Evolutionary conservation across 2,329 filamentous ascomycete species (phyloP).

Genomic region (Cryphonectria naterciae): DNA sequence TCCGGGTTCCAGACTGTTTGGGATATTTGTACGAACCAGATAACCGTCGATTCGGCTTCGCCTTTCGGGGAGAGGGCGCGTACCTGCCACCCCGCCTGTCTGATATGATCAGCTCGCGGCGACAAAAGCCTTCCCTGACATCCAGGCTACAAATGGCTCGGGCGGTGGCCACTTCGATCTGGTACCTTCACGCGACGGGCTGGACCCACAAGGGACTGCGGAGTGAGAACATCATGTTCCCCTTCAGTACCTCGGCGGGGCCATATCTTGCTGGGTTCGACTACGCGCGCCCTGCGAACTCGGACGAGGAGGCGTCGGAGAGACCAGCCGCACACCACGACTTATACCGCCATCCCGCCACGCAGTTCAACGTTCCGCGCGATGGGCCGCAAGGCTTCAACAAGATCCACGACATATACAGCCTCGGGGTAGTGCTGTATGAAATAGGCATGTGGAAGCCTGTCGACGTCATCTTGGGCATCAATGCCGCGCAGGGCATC

Average conservation of each 20-base stretch:
- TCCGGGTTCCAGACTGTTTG: constrained; percentile 10
- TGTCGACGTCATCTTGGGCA: constrained; percentile 43
- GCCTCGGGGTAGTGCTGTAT: constrained; percentile 51
- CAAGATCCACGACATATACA: constrained; percentile 50
- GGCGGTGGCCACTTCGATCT: constrained; percentile 14
- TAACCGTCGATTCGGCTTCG: constrained; percentile 17
- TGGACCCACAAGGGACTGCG: constrained; percentile 60
- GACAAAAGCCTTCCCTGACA: constrained; percentile 18
- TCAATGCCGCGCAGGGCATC: constrained; percentile 1
- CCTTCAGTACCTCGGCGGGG: constrained; percentile 38
- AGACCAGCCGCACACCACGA: constrained; percentile 42
- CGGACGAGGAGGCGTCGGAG: constrained; percentile 47
- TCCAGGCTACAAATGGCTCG: constrained; percentile 15
- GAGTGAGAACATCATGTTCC: constrained; percentile 54
- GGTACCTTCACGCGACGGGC: constrained; percentile 52
- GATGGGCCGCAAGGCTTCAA: constrained; percentile 40
- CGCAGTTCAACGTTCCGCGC: constrained; percentile 30
- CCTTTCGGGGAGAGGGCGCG: constrained; percentile 1
- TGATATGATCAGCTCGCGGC: constrained; percentile 11
- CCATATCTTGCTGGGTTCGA: constrained; percentile 55
- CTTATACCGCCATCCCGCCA: constrained; percentile 48
- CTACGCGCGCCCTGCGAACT: constrained; percentile 46
- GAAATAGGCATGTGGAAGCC: constrained; percentile 56
- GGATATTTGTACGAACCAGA: constrained; percentile 14
- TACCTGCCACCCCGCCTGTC: constrained; percentile 6